These are phyloP conservation scores for Scenedesmus sp. DNA, from an alignment of 163 green algal genomes.

Conservation along the genomic window DNA sequence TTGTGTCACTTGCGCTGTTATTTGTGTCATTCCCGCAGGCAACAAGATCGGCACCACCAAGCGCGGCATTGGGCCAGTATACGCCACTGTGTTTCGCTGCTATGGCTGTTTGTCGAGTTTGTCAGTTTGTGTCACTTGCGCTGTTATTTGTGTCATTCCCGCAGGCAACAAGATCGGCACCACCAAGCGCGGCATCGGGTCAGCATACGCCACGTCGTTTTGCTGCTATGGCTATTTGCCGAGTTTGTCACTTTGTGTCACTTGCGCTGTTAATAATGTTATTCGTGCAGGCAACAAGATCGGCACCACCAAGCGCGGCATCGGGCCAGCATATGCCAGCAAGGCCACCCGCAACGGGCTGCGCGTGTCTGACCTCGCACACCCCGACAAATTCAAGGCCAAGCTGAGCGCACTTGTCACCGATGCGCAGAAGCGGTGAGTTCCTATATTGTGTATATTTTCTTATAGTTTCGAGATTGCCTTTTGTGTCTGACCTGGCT, in stretches of 20 bases:
- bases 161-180: constrained; percentile 74
- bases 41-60: constrained; percentile 87
- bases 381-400: constrained; percentile 50
- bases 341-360: constrained; percentile 97
- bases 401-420: constrained; percentile 68
- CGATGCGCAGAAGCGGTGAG: constrained; percentile 36
- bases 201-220: constrained; percentile 86
- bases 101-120: too few relatives aligned
- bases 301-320: constrained; percentile 98
- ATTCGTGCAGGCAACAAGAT: constrained; percentile 84
- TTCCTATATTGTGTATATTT: too few relatives aligned
- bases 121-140: too few relatives aligned
- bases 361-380: constrained; percentile 90
- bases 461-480: too few relatives aligned
- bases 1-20: too few relatives aligned
- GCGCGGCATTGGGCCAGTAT: constrained; percentile 98
- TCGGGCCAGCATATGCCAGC: constrained; percentile 96
- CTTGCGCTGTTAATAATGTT: neutral
- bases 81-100: constrained; percentile 69
- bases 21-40: constrained; percentile 52
- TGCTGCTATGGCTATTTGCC: too few relatives aligned
- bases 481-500: neutral
- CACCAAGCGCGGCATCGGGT: constrained; percentile 98
- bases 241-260: too few relatives aligned
- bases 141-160: neutral